Evolutionary conservation across 441 rosid species (phyloP).

Genomic region (Eutrema salsugineum): DNA sequence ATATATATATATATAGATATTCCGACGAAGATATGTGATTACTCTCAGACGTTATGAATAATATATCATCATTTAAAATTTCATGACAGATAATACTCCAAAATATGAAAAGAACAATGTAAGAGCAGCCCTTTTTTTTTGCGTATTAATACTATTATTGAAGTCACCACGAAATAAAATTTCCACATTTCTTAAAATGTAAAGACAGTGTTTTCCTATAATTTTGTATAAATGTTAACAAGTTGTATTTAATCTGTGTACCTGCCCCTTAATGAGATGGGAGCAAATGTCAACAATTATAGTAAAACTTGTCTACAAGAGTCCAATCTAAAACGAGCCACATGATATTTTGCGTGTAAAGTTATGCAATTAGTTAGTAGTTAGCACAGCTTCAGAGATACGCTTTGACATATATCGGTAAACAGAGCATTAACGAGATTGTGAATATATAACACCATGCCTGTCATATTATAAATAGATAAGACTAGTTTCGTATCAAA

Average conservation of each 20-base stretch:
- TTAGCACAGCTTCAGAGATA: background rate
- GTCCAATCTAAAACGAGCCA: constrained; percentile 9
- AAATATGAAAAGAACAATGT: background rate
- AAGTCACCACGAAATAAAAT: background rate
- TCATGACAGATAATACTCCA: too few relatives aligned
- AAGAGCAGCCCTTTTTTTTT: background rate
- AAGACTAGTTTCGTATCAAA: background rate
- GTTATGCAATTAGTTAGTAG: background rate
- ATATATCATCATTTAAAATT: background rate
- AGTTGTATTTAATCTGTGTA: background rate
- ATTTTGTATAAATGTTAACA: background rate
- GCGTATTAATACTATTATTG: background rate
- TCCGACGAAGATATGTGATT: too few relatives aligned
- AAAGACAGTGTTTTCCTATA: background rate
- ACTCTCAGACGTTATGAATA: background rate
- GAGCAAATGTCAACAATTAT: constrained; percentile 11
- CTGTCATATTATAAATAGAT: background rate
- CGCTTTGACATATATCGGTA: background rate
- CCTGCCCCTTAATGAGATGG: constrained; percentile 8
- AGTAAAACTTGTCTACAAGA: constrained; percentile 2
- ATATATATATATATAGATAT: too few relatives aligned
- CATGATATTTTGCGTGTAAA: constrained; percentile 25
- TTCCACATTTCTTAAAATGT: background rate
- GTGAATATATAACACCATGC: background rate
- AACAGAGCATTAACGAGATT: background rate